Evolutionary conservation across 2,329 filamentous ascomycete genomes (phyloP).

Genomic region (Hymenoscyphus salicellus): DNA sequence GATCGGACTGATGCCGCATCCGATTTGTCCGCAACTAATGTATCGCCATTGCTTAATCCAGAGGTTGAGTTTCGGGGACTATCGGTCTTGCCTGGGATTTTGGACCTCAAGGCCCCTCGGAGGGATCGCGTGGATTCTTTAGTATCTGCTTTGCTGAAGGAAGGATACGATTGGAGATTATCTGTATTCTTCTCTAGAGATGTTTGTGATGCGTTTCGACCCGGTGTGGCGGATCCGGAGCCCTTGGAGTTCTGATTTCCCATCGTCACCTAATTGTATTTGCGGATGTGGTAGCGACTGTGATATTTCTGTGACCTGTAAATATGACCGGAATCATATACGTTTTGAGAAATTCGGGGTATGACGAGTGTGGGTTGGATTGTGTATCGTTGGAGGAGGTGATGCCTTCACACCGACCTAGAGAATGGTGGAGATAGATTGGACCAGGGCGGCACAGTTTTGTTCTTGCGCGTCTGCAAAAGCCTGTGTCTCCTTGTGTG

Average conservation of each 20-base stretch:
- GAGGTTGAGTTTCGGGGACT: slow-evolving; percentile 76
- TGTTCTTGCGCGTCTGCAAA: background rate
- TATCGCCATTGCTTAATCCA: slow-evolving; percentile 52
- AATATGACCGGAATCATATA: background rate
- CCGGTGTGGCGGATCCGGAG: slow-evolving; percentile 32
- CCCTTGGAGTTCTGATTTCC: slow-evolving; percentile 67
- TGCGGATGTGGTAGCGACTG: slow-evolving; percentile 1
- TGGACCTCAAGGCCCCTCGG: slow-evolving; percentile 72
- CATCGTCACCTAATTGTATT: slow-evolving; percentile 46
- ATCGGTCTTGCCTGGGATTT: slow-evolving; percentile 80
- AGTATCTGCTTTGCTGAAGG: slow-evolving; percentile 87
- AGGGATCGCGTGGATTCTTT: slow-evolving; percentile 88
- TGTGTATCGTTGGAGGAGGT: background rate
- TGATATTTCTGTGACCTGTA: background rate
- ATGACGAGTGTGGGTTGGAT: background rate
- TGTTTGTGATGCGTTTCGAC: slow-evolving; percentile 30
- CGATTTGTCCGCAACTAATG: slow-evolving; percentile 56
- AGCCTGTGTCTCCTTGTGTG: background rate
- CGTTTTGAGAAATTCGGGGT: background rate
- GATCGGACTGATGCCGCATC: slow-evolving; percentile 76
- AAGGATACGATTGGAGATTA: slow-evolving; percentile 77
- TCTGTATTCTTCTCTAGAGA: slow-evolving; percentile 31
- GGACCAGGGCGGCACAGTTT: background rate
- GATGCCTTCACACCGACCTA: background rate
- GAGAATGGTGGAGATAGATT: background rate